phyloP scores from a whole-genome alignment of 305 asterid genomes.

The Caryopteris hybrid region DNA sequence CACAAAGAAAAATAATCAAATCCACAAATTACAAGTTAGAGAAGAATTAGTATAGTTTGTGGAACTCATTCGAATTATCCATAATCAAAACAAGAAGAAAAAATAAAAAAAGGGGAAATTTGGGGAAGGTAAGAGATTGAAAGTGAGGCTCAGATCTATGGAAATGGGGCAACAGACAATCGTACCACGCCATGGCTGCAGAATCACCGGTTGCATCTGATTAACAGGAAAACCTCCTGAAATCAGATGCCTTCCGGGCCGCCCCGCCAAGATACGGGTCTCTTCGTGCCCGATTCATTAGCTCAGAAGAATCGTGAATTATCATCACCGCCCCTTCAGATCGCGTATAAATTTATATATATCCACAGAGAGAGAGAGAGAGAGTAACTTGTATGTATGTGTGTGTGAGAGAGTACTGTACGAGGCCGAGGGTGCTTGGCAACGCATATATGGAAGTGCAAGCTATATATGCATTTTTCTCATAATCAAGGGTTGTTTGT shows the following conservation, averaged over 20 bases:
- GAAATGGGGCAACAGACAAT: not conserved
- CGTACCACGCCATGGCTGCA: conserved; percentile 23
- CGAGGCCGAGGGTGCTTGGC: not conserved
- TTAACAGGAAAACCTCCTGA: not conserved
- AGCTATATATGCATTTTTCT: not conserved
- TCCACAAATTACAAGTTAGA: too few relatives aligned
- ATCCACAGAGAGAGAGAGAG: not conserved
- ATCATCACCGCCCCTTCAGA: conserved; percentile 5
- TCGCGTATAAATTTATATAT: not conserved
- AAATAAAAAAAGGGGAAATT: not conserved
- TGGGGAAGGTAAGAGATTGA: not conserved
- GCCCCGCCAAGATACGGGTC: conserved; percentile 31
- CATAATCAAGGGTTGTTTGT: conserved; percentile 25
- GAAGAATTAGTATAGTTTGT: too few relatives aligned
- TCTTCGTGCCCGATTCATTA: not conserved
- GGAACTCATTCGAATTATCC: too few relatives aligned
- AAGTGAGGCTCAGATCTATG: conserved; percentile 22
- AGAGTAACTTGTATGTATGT: too few relatives aligned
- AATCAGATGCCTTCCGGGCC: conserved; percentile 8
- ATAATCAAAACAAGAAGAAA: too few relatives aligned
- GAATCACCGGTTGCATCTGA: conserved; percentile 18
- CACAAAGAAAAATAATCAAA: too few relatives aligned
- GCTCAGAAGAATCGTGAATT: conserved; percentile 5
- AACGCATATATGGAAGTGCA: not conserved
- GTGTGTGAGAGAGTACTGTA: not conserved